phyloP scores from a whole-genome alignment of 1,284 basidiomycete species.

The Ganoderma lucidum region DNA sequence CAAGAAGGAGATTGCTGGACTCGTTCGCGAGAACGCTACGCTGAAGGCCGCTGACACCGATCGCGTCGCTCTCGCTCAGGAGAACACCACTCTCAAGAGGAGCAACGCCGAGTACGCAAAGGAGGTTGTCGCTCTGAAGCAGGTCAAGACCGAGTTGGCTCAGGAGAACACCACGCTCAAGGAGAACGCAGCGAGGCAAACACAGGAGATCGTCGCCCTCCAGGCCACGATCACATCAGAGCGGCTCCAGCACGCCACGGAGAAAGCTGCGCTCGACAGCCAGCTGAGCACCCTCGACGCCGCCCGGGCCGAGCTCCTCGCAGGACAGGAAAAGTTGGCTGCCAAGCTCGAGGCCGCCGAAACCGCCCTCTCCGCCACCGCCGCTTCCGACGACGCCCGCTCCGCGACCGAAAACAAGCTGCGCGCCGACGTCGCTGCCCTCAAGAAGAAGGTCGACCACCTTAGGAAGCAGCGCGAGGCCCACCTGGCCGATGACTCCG shows the following conservation, averaged over 20 bases:
- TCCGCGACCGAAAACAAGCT: conserved; percentile 1
- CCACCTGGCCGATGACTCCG: conserved; percentile 5
- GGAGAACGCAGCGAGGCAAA: background rate
- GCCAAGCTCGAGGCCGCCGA: background rate
- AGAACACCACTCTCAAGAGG: background rate
- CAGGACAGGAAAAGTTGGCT: background rate
- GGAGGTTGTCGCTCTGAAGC: background rate
- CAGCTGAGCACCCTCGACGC: background rate
- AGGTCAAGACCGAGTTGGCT: background rate
- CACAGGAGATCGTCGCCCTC: background rate
- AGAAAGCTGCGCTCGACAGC: background rate
- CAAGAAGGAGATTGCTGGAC: background rate
- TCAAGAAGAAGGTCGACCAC: conserved; percentile 9
- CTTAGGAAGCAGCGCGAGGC: conserved; percentile 7
- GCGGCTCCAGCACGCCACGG: background rate
- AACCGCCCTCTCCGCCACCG: background rate
- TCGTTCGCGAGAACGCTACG: background rate
- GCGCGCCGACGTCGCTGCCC: background rate
- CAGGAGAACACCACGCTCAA: background rate
- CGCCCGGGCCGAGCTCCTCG: background rate
- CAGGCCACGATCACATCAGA: background rate
- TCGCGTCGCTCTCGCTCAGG: background rate
- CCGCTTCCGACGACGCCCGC: background rate
- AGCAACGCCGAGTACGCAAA: background rate
- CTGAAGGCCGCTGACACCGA: background rate